Conservation (phyloP, 2,329 filamentous ascomycete species). For the Ceratocystiopsis sp. region DNA sequence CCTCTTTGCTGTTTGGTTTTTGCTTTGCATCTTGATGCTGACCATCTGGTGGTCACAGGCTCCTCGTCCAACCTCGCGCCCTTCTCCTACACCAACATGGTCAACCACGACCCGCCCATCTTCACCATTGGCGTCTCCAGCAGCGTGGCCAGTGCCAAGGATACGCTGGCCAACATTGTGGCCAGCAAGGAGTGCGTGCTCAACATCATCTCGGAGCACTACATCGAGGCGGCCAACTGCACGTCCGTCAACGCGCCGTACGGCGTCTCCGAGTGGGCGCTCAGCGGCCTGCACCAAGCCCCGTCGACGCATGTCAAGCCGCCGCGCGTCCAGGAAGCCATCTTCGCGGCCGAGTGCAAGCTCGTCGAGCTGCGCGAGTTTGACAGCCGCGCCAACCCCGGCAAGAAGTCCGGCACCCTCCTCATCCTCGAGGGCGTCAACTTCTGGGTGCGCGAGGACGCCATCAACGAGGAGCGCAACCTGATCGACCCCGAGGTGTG, state of each 20-base stretch:
- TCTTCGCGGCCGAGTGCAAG: constrained; percentile 70
- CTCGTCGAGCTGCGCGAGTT: constrained; percentile 62
- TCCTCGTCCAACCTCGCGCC: constrained; percentile 57
- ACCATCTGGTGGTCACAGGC: neutral
- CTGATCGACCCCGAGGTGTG: constrained; percentile 53
- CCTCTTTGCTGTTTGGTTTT: too few species aligned
- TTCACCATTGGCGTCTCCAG: constrained; percentile 45
- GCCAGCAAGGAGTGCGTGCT: constrained; percentile 63
- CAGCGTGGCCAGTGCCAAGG: constrained; percentile 43
- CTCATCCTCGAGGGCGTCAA: constrained; percentile 66
- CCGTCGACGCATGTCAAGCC: constrained; percentile 39
- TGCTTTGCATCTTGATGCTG: neutral
- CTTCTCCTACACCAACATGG: constrained; percentile 71
- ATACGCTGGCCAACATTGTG: constrained; percentile 57
- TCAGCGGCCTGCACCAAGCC: constrained; percentile 55
- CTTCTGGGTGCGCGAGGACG: constrained; percentile 85
- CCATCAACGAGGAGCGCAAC: constrained; percentile 60
- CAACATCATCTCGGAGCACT: constrained; percentile 76
- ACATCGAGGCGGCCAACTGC: constrained; percentile 76
- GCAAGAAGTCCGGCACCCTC: constrained; percentile 58
- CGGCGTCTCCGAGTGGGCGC: constrained; percentile 61
- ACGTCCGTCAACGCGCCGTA: constrained; percentile 62
- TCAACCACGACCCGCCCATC: constrained; percentile 74
- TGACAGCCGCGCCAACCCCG: constrained; percentile 51
- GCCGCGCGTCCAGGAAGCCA: constrained; percentile 61